Base-by-base conservation (phyloP, 2,329 filamentous ascomycete genomes). In the Lachnellula arida region DNA sequence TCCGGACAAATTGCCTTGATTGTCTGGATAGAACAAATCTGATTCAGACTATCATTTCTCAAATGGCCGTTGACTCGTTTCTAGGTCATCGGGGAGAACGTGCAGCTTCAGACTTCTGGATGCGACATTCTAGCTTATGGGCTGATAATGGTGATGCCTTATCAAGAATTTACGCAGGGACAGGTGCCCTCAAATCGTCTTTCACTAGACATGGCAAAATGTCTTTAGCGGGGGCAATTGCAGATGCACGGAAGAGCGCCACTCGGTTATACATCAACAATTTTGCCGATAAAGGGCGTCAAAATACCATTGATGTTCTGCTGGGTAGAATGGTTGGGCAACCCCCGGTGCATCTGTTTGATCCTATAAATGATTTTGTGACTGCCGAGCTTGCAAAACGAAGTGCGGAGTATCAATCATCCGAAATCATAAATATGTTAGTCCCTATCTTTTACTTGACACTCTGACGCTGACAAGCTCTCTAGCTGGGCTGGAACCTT, bases 221-320 rank as follows among this genome's bases (percentile, higher is more conserved):
- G 90, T 96, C 92, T 11, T 73, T 97, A 23, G 90, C 92, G 1
- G 94, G 94, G 28, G 90, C 92, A 11, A 83, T 99, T 63, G 92
- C 94, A n/a, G 94, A 99, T 74, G 88, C 91, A 46, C 84, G 93
- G 53, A 99, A 99, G 73, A 96, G 91, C 62, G 92, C 93, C 0
- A 94, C 94, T 51, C 82, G 94, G 57, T 82, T 97, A 60, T 97
- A 97, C 69, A 93, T 97, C 74, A 99, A 99, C 74, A 97, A 97
- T 69, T 97, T 99, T 70, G 84, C 91, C 8, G 94, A 99, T 71
- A 96, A 96, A 62, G 89, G 87, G 22, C 81, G 91, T 47, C 94
- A 99, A 70, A 92, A 91, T 64, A 97, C 91, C 0, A 97, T 99
- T 63, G 94, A 99, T 71, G 86, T 96, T 75, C 80, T 99, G 5